These are phyloP conservation scores for Phytophthora aleatoria DNA, from an alignment of 352 stramenopile species.

Conservation along the genomic window DNA sequence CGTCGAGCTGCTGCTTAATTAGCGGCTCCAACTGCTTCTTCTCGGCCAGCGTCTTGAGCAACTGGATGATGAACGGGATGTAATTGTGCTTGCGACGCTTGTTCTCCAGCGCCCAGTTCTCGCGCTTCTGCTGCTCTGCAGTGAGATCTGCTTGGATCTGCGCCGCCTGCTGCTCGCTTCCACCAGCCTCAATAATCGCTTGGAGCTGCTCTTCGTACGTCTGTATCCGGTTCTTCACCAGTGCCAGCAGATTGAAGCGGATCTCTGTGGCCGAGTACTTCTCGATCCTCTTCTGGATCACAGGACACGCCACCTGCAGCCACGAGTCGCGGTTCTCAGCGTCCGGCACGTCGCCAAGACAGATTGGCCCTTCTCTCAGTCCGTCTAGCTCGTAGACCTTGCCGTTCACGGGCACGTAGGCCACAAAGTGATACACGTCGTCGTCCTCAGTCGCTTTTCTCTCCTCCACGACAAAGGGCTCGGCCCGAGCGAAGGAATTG, in stretches of 20 bases:
- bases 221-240: constrained; percentile 87
- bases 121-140: constrained; percentile 70
- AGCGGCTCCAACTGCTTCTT: constrained; percentile 87
- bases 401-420: constrained; percentile 91
- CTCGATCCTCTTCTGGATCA: constrained; percentile 94
- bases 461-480: constrained; percentile 84
- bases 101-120: constrained; percentile 91
- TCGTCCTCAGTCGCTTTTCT: constrained; percentile 82
- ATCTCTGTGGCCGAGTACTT: constrained; percentile 92
- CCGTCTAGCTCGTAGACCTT: constrained; percentile 97
- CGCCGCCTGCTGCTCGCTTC: constrained; percentile 39
- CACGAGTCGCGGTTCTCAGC: constrained; percentile 58
- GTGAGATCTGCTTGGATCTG: constrained; percentile 62
- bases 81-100: constrained; percentile 96
- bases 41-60: constrained; percentile 93
- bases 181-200: constrained; percentile 39
- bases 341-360: constrained; percentile 67
- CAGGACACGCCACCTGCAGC: constrained; percentile 88
- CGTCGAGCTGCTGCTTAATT: constrained; percentile 69
- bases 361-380: constrained; percentile 89
- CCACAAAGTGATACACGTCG: constrained; percentile 98
- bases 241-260: constrained; percentile 96
- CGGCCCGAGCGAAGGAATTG: constrained; percentile 81
- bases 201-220: constrained; percentile 52
- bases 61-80: constrained; percentile 93